These are phyloP conservation scores for Gossypium davidsonii DNA, from an alignment of 441 rosid species.

Conservation along the genomic window DNA sequence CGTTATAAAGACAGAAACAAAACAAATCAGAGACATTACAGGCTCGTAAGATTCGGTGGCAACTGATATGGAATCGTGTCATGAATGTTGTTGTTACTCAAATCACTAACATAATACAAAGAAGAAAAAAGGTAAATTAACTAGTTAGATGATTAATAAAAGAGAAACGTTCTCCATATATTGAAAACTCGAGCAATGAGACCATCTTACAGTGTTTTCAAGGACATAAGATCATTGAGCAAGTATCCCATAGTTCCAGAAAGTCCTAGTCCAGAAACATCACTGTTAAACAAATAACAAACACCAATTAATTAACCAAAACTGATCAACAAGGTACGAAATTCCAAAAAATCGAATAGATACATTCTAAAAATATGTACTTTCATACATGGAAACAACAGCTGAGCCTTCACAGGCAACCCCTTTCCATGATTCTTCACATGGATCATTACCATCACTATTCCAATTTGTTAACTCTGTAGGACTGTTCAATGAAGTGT, in stretches of 20 bases:
- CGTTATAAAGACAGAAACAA: background rate
- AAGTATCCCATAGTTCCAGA: slow-evolving; percentile 85
- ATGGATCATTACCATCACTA: slow-evolving; percentile 81
- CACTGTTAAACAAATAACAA: slow-evolving; percentile 37
- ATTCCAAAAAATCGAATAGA: background rate
- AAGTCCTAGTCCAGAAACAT: slow-evolving; percentile 70
- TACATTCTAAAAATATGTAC: background rate
- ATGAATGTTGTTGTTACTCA: slow-evolving; percentile 74
- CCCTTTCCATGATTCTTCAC: slow-evolving; percentile 92
- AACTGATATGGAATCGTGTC: slow-evolving; percentile 84
- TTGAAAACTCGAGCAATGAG: background rate
- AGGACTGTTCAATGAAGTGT: slow-evolving; percentile 70
- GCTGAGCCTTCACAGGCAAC: slow-evolving; percentile 78
- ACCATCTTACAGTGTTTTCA: slow-evolving; percentile 61
- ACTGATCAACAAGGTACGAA: background rate
- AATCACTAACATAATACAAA: slow-evolving; percentile 47
- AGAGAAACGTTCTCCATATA: slow-evolving; percentile 8
- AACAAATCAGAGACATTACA: slow-evolving; percentile 43
- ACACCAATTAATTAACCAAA: slow-evolving; percentile 5
- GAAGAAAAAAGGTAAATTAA: slow-evolving; percentile 13
- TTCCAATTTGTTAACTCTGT: slow-evolving; percentile 84
- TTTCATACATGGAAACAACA: slow-evolving; percentile 72
- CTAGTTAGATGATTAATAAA: slow-evolving; percentile 15
- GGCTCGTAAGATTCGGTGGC: slow-evolving; percentile 89
- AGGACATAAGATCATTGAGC: slow-evolving; percentile 57